Evolutionary conservation across 2,329 filamentous ascomycete species (phyloP).

Genomic region (Cladosporium sp.): DNA sequence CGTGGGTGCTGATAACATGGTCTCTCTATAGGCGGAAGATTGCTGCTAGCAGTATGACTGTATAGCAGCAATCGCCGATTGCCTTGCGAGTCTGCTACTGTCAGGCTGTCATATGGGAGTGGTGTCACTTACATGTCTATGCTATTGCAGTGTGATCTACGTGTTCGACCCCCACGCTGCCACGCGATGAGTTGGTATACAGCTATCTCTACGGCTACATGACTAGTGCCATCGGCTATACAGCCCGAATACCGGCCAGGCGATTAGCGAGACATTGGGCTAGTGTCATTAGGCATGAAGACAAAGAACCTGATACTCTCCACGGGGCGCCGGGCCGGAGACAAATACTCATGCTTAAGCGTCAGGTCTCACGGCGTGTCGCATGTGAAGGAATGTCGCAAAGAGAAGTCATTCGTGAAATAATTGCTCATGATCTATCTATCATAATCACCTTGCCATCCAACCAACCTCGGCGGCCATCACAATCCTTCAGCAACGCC

Average conservation of each 20-base stretch:
- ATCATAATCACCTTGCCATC: not conserved
- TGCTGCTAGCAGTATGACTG: not conserved
- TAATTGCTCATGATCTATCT: not conserved
- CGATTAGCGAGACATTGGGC: not conserved
- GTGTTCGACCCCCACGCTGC: not conserved
- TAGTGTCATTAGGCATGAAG: not conserved
- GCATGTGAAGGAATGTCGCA: not conserved
- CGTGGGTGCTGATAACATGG: not conserved
- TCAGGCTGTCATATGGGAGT: not conserved
- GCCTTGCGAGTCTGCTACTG: no score
- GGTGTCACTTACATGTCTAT: not conserved
- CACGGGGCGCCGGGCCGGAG: not conserved
- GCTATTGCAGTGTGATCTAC: not conserved
- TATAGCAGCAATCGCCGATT: not conserved
- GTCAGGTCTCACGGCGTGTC: not conserved
- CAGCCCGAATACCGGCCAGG: not conserved
- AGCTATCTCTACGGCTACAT: not conserved
- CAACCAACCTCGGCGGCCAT: not conserved
- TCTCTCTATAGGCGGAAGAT: not conserved
- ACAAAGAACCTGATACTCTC: not conserved
- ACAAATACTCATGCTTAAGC: not conserved
- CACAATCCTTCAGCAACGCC: not conserved
- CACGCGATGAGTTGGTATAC: not conserved
- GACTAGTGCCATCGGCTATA: not conserved
- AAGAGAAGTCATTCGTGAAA: not conserved